Conservation (phyloP, 345 rosid species). For the Citropsis articulata region DNA sequence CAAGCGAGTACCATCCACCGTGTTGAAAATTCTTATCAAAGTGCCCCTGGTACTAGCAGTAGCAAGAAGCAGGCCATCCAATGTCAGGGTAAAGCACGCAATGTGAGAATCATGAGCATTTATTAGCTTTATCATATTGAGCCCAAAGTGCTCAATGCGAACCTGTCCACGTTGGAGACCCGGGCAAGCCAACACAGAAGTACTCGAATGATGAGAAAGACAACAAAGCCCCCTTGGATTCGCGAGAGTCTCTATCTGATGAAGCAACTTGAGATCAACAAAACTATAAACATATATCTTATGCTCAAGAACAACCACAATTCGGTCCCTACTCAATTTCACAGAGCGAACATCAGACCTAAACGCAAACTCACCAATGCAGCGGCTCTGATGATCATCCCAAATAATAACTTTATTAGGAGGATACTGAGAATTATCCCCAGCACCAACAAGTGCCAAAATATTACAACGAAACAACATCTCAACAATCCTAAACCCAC, state of each 20-base stretch:
- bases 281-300: constrained; percentile 79
- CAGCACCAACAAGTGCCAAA: constrained; percentile 79
- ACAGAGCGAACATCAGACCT: constrained; percentile 79
- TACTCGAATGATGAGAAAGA: constrained; percentile 72
- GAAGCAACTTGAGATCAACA: constrained; percentile 70
- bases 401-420: constrained; percentile 81
- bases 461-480: constrained; percentile 91
- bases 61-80: constrained; percentile 90
- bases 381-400: constrained; percentile 87
- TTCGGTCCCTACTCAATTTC: constrained; percentile 65
- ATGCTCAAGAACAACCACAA: constrained; percentile 85
- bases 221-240: constrained; percentile 86
- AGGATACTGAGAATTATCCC: constrained; percentile 71
- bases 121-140: constrained; percentile 64
- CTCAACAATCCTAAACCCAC: constrained; percentile 84
- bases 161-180: constrained; percentile 83
- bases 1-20: constrained; percentile 82
- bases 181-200: constrained; percentile 84
- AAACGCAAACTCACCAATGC: constrained; percentile 81
- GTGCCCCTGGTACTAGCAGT: constrained; percentile 93
- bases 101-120: constrained; percentile 78
- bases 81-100: constrained; percentile 76
- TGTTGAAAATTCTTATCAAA: constrained; percentile 85
- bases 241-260: constrained; percentile 80
- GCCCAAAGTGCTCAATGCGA: constrained; percentile 77